Conservation (phyloP, 208 protist species). For the Wallacemonas collosoma region DNA sequence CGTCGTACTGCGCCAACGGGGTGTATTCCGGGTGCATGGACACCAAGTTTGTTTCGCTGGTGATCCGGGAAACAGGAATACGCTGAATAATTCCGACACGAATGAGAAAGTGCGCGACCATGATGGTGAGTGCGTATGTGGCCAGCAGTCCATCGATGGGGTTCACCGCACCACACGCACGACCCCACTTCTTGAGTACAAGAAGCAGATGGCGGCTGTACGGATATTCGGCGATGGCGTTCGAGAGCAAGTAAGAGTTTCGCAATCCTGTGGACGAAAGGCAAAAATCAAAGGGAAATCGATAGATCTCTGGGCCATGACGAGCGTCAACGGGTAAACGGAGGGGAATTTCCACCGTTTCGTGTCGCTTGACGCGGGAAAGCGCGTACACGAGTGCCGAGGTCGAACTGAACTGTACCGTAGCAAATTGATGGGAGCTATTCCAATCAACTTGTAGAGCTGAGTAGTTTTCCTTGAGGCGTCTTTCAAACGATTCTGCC, state of each 20-base stretch:
- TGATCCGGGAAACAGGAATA: conserved; percentile 37
- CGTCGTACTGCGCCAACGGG: conserved; percentile 31
- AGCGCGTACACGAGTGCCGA: conserved; percentile 69
- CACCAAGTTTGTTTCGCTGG: conserved; percentile 54
- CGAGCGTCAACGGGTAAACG: conserved; percentile 76
- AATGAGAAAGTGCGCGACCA: conserved; percentile 84
- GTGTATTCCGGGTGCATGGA: conserved; percentile 47
- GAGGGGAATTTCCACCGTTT: conserved; percentile 76
- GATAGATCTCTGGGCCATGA: conserved; percentile 83
- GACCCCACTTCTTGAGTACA: conserved; percentile 87
- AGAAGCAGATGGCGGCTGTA: conserved; percentile 84
- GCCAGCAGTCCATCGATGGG: conserved; percentile 89
- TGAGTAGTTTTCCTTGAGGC: conserved; percentile 57
- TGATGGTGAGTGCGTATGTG: conserved; percentile 87
- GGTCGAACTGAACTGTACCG: conserved; percentile 70
- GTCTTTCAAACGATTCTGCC: conserved; percentile 44
- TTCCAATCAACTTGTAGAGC: conserved; percentile 79
- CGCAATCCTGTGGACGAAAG: conserved; percentile 82
- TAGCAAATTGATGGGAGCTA: conserved; percentile 72
- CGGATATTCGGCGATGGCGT: conserved; percentile 62
- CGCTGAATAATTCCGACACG: conserved; percentile 60
- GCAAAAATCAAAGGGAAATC: conserved; percentile 91
- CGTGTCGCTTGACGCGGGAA: conserved; percentile 66
- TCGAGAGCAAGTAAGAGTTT: conserved; percentile 80
- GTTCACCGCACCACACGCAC: conserved; percentile 75